These are phyloP conservation scores for Onygenales sp. DNA, from an alignment of 2,329 filamentous ascomycete genomes.

Conservation along the genomic window DNA sequence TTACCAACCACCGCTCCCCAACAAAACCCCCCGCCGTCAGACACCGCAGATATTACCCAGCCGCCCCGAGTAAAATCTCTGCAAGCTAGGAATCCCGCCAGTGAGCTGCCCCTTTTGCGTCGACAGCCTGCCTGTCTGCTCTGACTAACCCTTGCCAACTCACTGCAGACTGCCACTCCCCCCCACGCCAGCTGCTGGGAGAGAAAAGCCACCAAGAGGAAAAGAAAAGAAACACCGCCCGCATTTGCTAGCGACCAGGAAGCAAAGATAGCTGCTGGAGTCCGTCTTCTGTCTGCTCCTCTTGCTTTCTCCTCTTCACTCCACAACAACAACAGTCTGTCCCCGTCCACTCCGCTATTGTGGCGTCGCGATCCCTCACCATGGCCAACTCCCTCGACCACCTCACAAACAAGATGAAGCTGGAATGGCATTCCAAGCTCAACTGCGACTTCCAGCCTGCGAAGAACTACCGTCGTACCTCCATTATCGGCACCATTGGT, in stretches of 20 bases:
- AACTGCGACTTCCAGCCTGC: conserved; percentile 81
- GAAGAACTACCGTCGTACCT: conserved; percentile 89
- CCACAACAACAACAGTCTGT: not conserved
- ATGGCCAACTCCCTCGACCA: conserved; percentile 76
- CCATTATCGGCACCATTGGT: conserved; percentile 98
- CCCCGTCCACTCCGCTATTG: not conserved
- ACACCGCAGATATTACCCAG: too few relatives aligned
- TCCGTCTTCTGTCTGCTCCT: conserved; percentile 10
- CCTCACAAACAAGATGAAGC: conserved; percentile 64
- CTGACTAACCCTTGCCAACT: too few relatives aligned
- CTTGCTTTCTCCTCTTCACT: conserved; percentile 14
- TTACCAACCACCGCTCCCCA: not conserved
- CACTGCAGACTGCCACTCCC: too few relatives aligned
- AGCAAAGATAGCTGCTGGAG: not conserved
- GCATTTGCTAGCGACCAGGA: not conserved
- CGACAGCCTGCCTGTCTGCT: too few relatives aligned
- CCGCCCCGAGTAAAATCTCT: too few relatives aligned
- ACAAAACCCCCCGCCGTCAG: not conserved
- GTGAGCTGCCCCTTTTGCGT: too few relatives aligned
- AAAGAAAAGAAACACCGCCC: not conserved
- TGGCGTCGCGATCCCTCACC: conserved; percentile 14
- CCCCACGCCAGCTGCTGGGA: not conserved
- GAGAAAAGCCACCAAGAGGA: not conserved
- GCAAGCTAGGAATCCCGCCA: too few relatives aligned
- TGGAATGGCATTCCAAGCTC: conserved; percentile 65